These are phyloP conservation scores for Suhomyces prunicola DNA, from an alignment of 805 yeast genomes.

Conservation along the genomic window DNA sequence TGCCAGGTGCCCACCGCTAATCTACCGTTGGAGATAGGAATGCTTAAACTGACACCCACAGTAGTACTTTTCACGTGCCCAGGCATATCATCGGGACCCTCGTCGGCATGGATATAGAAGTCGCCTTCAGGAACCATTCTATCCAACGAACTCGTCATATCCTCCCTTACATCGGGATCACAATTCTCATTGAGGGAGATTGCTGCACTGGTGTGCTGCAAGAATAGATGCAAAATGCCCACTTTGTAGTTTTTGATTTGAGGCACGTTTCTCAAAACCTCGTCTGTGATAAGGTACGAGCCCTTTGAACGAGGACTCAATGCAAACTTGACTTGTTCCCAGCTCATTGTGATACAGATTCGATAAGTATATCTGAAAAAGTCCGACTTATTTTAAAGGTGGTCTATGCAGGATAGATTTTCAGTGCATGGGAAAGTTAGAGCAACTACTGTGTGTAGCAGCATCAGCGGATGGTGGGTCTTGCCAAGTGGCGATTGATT, in stretches of 20 bases:
- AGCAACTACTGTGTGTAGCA: background rate
- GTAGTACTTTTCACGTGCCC: constrained; percentile 62
- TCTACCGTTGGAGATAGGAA: constrained; percentile 68
- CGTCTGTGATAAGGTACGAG: constrained; percentile 68
- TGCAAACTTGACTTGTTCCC: constrained; percentile 60
- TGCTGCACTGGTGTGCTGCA: constrained; percentile 80
- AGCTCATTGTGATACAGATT: constrained; percentile 16
- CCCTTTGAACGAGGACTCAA: constrained; percentile 62
- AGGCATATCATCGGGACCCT: constrained; percentile 84
- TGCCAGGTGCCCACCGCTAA: constrained; percentile 83
- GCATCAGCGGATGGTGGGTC: too few relatives aligned
- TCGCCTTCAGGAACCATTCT: constrained; percentile 65
- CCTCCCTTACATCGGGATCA: constrained; percentile 73
- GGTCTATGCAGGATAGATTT: background rate
- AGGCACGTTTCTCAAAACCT: constrained; percentile 53
- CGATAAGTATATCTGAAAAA: background rate
- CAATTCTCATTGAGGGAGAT: constrained; percentile 74
- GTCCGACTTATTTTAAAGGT: background rate
- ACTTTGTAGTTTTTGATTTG: constrained; percentile 56
- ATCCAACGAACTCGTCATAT: constrained; percentile 62
- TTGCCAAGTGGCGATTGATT: too few relatives aligned
- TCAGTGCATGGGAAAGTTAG: background rate
- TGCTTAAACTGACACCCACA: constrained; percentile 56
- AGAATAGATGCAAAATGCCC: constrained; percentile 63
- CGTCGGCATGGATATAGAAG: constrained; percentile 62